Base-by-base conservation (phyloP, 2,329 filamentous ascomycete genomes). In the Sphaerulina musiva region DNA sequence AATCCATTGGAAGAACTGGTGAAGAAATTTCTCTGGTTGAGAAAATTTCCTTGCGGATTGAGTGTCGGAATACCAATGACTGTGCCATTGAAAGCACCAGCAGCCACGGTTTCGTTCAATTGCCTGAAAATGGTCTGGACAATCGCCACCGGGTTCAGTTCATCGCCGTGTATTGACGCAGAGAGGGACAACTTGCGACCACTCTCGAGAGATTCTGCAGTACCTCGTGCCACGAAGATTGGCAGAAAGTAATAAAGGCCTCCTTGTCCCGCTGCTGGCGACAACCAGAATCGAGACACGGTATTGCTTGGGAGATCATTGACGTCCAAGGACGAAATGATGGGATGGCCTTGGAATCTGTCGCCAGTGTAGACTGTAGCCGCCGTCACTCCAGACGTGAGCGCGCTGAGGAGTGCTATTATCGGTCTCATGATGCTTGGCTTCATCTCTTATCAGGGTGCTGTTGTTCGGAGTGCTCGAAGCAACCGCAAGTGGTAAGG, bases 1-100 rank as follows among this genome's bases (percentile, higher is more conserved):
- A 85, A 73, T 59, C 73, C 73, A 74, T 76, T 64, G 32, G 54
- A 55, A 43, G 60, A 62, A 48, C 57, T 57, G 10, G 69, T 69
- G 58, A 66, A 72, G 62, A 69, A 71, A 58, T 72, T 71, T 14
- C 69, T 63, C 54, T 72, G 69, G 53, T 71, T 72, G 23, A 72
- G 52, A 42, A 71, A 70, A 52, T 70, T 72, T 4, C 70, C 70
- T 53, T 70, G 67, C 1, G 70, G 68, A 44, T 72, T 73, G 14
- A 71, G 60, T 2, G 70, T 72, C 0, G 70, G 70, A 4, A 73
- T 64, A 8, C 68, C 70, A 45, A 72, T 72, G 23, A 72, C 69
- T 62, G 55, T 58, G 41, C 49, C 59, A 43, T 64, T 63, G 40
- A 64, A 59, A 14, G 53, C 54, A n/a, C 59, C 61, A n/a, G 51